These are phyloP conservation scores for Penicillium mononematosum DNA, from an alignment of 495 filamentous ascomycete genomes.

Conservation along the genomic window DNA sequence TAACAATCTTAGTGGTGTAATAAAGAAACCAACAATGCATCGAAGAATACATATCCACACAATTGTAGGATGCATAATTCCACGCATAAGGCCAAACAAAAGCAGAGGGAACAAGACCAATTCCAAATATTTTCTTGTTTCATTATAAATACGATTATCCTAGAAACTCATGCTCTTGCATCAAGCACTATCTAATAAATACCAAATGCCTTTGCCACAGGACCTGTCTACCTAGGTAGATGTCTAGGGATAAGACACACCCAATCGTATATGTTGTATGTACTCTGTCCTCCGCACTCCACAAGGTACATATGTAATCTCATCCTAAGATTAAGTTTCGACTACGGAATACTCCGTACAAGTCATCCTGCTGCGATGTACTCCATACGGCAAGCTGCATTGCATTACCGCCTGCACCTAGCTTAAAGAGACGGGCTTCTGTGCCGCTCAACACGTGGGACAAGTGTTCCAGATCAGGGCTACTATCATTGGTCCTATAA, in stretches of 20 bases:
- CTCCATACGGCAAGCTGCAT: conserved; percentile 29
- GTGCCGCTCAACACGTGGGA: conserved; percentile 1
- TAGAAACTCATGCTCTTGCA: not conserved
- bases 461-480: not conserved
- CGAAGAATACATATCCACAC: not conserved
- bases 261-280: not conserved
- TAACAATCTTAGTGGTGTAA: not conserved
- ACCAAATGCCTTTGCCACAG: not conserved
- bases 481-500: conserved; percentile 4
- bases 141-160: not conserved
- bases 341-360: conserved; percentile 1
- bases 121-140: not conserved
- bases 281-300: not conserved
- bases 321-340: not conserved
- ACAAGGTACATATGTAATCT: not conserved
- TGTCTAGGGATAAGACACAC: too few relatives aligned
- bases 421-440: conserved; percentile 20
- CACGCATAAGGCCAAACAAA: not conserved
- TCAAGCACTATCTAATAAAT: not conserved
- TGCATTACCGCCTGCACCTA: conserved; percentile 28
- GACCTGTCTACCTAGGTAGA: not conserved
- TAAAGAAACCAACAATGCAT: not conserved
- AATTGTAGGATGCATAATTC: not conserved
- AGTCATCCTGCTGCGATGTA: conserved; percentile 19
- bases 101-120: not conserved